Evolutionary conservation across 306 rosid species (phyloP), one percentile per base, ranked within the genome.

Genomic region (Ormosia emarginata): DNA sequence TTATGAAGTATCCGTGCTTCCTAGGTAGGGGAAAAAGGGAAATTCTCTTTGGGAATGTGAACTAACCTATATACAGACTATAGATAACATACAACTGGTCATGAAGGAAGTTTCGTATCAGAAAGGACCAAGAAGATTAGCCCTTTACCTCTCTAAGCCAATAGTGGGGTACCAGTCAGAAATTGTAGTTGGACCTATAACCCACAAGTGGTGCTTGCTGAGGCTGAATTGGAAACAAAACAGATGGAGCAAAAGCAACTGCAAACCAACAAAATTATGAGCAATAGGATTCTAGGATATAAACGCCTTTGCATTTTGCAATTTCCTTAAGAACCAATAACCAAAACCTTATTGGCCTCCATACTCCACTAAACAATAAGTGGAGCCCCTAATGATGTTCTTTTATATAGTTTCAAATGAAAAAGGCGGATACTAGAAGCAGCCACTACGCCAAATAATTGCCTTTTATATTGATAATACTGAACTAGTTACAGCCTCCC

Each of bases 401-500:
- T 72, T 73, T 80, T 56, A 53, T 52, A 71, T 17, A 9, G 50
- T 47, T 84, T 68, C 13, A 11, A 18, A n/a, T 24, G 44, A 58
- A 15, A 61, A 78, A 80, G 75, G 74, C 71, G 78, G 56, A 64
- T 64, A 62, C 65, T 57, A 70, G 69, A 76, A 79, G 82, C 79
- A 71, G 72, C 77, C 87, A 83, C 85, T 71, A 50, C 56, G 75
- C 57, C 58, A 75, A 83, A 86, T 87, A 71, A 86, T 87, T 87
- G 57, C 47, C 70, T 72, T 74, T 80, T 50, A 52, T 61, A 41
- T 78, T 68, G 78, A 29, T 85, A 70, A 64, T 74, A 52, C 78
- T 61, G 87, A 77, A 65, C 72, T 65, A 79, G 92, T 81, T 76
- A 49, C 55, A 79, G 77, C 92, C 90, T 83, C 90, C 90, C 88